These are phyloP conservation scores for Cymodocea nodosa DNA, from an alignment of 116 monocot genomes.

Conservation along the genomic window DNA sequence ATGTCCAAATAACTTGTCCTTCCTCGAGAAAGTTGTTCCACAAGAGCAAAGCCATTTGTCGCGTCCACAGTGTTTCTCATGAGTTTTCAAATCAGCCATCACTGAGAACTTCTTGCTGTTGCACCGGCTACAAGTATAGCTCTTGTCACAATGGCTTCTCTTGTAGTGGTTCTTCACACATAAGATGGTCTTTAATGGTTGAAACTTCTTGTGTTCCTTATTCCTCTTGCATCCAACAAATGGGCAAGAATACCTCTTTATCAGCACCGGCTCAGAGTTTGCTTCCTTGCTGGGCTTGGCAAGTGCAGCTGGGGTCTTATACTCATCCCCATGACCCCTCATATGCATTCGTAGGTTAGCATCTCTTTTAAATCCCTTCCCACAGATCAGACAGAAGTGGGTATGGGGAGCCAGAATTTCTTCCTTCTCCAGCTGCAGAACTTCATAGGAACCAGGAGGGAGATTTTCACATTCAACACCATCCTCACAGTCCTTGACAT, in stretches of 20 bases:
- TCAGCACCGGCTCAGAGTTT: conserved; percentile 5
- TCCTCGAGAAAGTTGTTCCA: conserved; percentile 75
- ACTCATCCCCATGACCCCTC: conserved; percentile 91
- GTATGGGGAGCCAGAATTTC: conserved; percentile 53
- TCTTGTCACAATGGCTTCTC: conserved; percentile 77
- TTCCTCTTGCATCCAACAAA: conserved; percentile 61
- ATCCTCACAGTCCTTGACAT: conserved; percentile 48
- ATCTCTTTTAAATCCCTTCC: conserved; percentile 86
- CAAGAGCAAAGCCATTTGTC: conserved; percentile 74
- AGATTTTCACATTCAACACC: conserved; percentile 39
- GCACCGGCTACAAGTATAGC: conserved; percentile 55
- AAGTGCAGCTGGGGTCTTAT: conserved; percentile 58
- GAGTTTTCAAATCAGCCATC: conserved; percentile 62
- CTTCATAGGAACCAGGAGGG: conserved; percentile 32
- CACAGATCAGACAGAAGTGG: conserved; percentile 68
- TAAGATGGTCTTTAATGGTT: conserved; percentile 58
- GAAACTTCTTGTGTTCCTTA: conserved; percentile 65
- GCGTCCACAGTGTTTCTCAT: conserved; percentile 79
- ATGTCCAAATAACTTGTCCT: conserved; percentile 82
- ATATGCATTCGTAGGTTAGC: conserved; percentile 91
- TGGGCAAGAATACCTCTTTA: conserved; percentile 56
- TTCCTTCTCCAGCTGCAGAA: conserved; percentile 38
- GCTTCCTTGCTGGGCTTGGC: conserved; percentile 40
- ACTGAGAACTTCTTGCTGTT: conserved; percentile 58
- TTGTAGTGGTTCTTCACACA: conserved; percentile 79